Evolutionary conservation across 2,329 filamentous ascomycete genomes (phyloP).

Genomic region (Fusarium coffeatum): DNA sequence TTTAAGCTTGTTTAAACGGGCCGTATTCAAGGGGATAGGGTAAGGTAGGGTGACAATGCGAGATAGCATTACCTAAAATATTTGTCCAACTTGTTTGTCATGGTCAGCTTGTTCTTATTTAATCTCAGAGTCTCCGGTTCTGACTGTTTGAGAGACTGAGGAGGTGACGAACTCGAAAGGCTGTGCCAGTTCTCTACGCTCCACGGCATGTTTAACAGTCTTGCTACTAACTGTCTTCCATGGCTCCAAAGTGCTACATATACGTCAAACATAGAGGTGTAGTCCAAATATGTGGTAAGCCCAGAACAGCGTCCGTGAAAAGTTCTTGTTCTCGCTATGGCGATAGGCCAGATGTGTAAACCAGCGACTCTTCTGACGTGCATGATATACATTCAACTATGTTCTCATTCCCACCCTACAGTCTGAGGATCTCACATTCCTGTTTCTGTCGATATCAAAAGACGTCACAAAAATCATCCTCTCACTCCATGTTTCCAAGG

Average conservation of each 20-base stretch:
- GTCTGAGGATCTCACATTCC: too few relatives aligned
- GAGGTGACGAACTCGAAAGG: background rate
- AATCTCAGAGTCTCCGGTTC: background rate
- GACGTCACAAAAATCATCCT: too few relatives aligned
- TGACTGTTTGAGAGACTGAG: background rate
- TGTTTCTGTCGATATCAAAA: too few relatives aligned
- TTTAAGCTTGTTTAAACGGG: slow-evolving; percentile 27
- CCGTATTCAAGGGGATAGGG: slow-evolving; percentile 7
- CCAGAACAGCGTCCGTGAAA: background rate
- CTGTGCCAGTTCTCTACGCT: background rate
- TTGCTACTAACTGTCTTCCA: background rate
- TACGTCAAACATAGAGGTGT: too few relatives aligned
- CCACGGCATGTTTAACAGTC: background rate
- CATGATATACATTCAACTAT: too few relatives aligned
- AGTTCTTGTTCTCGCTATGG: background rate
- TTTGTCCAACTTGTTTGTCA: background rate
- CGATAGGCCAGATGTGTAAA: fast-evolving
- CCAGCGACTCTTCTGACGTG: background rate
- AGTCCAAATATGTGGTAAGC: background rate
- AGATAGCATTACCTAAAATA: background rate
- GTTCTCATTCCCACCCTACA: fast-evolving
- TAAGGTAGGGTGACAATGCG: background rate
- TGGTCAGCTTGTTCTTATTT: background rate
- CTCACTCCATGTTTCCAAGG: too few relatives aligned
- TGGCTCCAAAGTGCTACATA: fast-evolving